Percentiles rank a stretch among this genome's conserved stretches.
These are phyloP conservation scores for Ajuga chamaepitys DNA, from an alignment of 257 asterid genomes.

Conservation along the genomic window DNA sequence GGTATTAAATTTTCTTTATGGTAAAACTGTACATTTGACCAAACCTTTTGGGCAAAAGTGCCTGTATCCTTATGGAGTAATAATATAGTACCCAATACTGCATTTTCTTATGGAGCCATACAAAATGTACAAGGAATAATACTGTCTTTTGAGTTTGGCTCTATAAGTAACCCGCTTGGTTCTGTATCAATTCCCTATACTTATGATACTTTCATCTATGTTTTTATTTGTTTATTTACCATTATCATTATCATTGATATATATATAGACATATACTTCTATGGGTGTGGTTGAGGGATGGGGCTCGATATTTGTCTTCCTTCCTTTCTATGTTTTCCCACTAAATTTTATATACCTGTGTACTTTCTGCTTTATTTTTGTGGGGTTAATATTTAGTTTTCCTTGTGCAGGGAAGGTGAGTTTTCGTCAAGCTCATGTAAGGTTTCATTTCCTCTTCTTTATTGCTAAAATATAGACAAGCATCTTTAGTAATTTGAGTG, in stretches of 20 bases:
- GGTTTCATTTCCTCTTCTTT: constrained; percentile 26
- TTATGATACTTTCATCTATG: too few species aligned
- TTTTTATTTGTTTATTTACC: too few species aligned
- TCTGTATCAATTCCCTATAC: too few species aligned
- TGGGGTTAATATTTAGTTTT: constrained; percentile 16
- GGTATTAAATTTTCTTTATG: too few species aligned
- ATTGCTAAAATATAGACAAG: constrained; percentile 9
- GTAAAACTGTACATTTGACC: too few species aligned
- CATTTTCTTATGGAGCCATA: too few species aligned
- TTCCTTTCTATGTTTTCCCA: neutral
- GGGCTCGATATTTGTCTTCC: neutral
- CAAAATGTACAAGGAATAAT: too few species aligned
- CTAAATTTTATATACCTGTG: neutral
- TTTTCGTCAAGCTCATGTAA: constrained; percentile 70
- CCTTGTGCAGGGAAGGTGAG: constrained; percentile 73
- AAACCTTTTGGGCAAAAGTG: too few species aligned
- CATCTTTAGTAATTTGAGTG: constrained; percentile 16
- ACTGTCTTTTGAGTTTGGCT: too few species aligned
- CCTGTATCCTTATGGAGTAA: too few species aligned
- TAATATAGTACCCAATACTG: too few species aligned
- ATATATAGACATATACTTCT: neutral
- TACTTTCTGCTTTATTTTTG: neutral
- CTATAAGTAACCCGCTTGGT: too few species aligned
- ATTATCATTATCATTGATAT: neutral
- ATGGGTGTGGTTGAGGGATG: neutral